Percentiles rank a stretch among this genome's conserved stretches.
phyloP scores from a whole-genome alignment of 1,284 basidiomycete species.

The Ganoderma boninense region DNA sequence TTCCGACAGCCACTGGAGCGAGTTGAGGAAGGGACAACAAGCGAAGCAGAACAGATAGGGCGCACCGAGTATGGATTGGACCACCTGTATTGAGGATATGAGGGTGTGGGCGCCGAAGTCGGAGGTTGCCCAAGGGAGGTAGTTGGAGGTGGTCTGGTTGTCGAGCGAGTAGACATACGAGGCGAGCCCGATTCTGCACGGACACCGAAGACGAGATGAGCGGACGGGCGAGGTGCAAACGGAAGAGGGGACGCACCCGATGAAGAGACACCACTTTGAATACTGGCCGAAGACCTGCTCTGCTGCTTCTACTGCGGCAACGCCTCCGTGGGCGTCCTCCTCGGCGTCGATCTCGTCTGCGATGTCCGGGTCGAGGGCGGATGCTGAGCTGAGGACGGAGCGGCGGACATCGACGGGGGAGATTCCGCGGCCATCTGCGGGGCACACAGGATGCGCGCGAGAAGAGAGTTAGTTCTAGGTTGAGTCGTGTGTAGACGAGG shows the following conservation, averaged over 20 bases:
- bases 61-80: constrained; percentile 66
- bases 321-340: constrained; percentile 53
- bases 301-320: constrained; percentile 60
- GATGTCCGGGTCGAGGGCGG: constrained; percentile 23
- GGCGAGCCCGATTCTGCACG: constrained; percentile 65
- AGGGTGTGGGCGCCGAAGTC: constrained; percentile 66
- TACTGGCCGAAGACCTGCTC: constrained; percentile 59
- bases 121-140: constrained; percentile 71
- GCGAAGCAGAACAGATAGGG: constrained; percentile 42
- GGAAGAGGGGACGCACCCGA: constrained; percentile 51
- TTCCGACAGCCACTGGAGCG: constrained; percentile 63
- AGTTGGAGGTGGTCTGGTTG: constrained; percentile 71
- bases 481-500: not conserved
- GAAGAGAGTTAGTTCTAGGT: not conserved
- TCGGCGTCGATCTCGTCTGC: constrained; percentile 33
- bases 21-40: constrained; percentile 51
- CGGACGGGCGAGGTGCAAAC: not conserved
- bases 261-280: constrained; percentile 69
- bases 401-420: constrained; percentile 24
- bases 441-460: not conserved
- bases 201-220: not conserved
- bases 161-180: constrained; percentile 84
- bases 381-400: constrained; percentile 19
- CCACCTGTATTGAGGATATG: constrained; percentile 73
- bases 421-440: constrained; percentile 17